Conservation (phyloP, 2,329 filamentous ascomycete species). For the Diaporthe eres region DNA sequence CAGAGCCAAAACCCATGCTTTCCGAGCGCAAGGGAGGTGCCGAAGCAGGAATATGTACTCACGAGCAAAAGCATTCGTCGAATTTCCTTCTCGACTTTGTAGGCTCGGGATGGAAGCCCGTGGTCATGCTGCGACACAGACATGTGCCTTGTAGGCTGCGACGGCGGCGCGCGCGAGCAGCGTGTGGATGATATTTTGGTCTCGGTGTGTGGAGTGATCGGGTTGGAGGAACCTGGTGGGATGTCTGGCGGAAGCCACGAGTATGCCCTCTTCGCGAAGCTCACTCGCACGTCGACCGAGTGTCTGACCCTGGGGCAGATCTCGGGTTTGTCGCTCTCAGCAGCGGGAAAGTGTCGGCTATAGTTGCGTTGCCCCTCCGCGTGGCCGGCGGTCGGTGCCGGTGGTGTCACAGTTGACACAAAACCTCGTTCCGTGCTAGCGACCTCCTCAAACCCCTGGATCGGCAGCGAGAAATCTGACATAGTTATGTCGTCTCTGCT, state of each 20-base stretch:
- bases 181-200: conserved; percentile 25
- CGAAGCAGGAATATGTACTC: not conserved
- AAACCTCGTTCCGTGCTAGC: not conserved
- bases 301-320: conserved; percentile 24
- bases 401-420: not conserved
- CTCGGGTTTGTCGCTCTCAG: not conserved
- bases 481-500: conserved; percentile 16
- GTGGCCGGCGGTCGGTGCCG: not conserved
- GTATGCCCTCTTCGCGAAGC: conserved; percentile 16
- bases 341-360: not conserved
- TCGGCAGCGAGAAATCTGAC: conserved; percentile 24
- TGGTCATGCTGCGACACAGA: not conserved
- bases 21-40: not conserved
- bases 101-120: not conserved
- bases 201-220: conserved; percentile 10
- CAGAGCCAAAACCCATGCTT: not conserved
- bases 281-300: conserved; percentile 24
- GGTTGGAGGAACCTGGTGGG: not conserved
- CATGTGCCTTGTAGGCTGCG: not conserved
- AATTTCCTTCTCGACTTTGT: conserved; percentile 26
- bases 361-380: conserved; percentile 11
- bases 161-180: conserved; percentile 4
- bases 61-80: conserved; percentile 17
- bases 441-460: conserved; percentile 4
- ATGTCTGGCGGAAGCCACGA: conserved; percentile 23